A percentile compares a stretch with the other conserved stretches of the same genome.
These are phyloP conservation scores for Fonsecaea erecta DNA, from an alignment of 2,329 filamentous ascomycete species.

Conservation along the genomic window DNA sequence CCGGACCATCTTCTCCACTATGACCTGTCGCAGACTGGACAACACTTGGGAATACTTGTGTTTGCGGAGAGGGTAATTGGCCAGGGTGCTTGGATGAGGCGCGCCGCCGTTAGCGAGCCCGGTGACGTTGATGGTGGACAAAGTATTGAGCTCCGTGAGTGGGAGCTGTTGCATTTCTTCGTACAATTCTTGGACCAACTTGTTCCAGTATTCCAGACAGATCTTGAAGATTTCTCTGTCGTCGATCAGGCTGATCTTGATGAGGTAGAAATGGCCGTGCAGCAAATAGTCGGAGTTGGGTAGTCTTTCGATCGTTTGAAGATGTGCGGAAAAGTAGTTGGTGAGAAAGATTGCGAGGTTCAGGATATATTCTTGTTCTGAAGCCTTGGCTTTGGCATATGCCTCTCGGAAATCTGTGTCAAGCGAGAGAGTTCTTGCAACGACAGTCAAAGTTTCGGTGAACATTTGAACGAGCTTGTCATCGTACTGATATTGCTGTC, in stretches of 20 bases:
- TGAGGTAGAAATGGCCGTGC: slow-evolving; percentile 96
- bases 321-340: slow-evolving; percentile 94
- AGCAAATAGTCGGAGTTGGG: slow-evolving; percentile 94
- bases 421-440: slow-evolving; percentile 90
- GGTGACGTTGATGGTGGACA: slow-evolving; percentile 75
- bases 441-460: slow-evolving; percentile 90
- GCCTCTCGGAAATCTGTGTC: slow-evolving; percentile 88
- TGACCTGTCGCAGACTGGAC: slow-evolving; percentile 91
- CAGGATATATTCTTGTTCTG: slow-evolving; percentile 96
- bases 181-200: slow-evolving; percentile 95
- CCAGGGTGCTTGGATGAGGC: slow-evolving; percentile 80
- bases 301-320: slow-evolving; percentile 92
- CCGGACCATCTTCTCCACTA: slow-evolving; percentile 99
- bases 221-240: slow-evolving; percentile 99
- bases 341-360: slow-evolving; percentile 94
- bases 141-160: slow-evolving; percentile 87
- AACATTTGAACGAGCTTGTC: slow-evolving; percentile 99
- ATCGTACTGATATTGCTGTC: slow-evolving; percentile 76
- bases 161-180: slow-evolving; percentile 98
- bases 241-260: slow-evolving; percentile 97
- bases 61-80: slow-evolving; percentile 91
- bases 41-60: slow-evolving; percentile 97
- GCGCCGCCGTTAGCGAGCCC: slow-evolving; percentile 78
- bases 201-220: slow-evolving; percentile 98
- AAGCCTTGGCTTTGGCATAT: slow-evolving; percentile 87